Evolutionary conservation across 2,329 filamentous ascomycete species (phyloP).

Genomic region (Aureobasidium mangrovei): DNA sequence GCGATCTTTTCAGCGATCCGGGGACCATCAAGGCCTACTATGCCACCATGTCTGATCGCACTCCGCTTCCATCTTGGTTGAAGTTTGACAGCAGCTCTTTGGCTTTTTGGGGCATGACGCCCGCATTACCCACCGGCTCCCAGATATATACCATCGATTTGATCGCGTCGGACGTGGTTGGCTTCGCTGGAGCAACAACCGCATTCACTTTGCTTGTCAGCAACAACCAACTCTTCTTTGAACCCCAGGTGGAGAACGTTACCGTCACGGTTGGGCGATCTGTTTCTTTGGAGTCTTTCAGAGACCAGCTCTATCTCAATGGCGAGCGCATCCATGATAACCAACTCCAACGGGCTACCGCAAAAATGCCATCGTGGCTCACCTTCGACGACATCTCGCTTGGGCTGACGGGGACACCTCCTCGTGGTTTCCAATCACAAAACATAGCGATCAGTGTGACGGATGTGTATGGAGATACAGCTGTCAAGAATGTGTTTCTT

Average conservation of each 20-base stretch:
- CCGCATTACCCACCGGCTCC: conserved; percentile 56
- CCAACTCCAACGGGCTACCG: neutral
- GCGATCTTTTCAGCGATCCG: conserved; percentile 49
- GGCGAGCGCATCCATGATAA: conserved; percentile 28
- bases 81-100: conserved; percentile 58
- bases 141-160: conserved; percentile 64
- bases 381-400: conserved; percentile 54
- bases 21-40: conserved; percentile 57
- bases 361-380: conserved; percentile 57
- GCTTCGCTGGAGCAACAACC: conserved; percentile 59
- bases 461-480: conserved; percentile 51
- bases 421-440: conserved; percentile 47
- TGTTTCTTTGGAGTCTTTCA: conserved; percentile 41
- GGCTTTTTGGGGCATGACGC: conserved; percentile 63
- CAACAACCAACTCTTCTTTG: conserved; percentile 58
- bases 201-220: conserved; percentile 65
- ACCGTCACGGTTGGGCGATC: conserved; percentile 47
- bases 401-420: conserved; percentile 55
- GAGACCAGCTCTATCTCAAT: conserved; percentile 49
- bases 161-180: conserved; percentile 70
- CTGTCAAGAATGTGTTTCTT: conserved; percentile 46
- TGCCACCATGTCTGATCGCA: conserved; percentile 64
- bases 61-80: conserved; percentile 80
- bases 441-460: conserved; percentile 54
- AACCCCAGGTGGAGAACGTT: conserved; percentile 47